A percentile compares a stretch with the other conserved stretches of the same genome.
Evolutionary conservation across 75 land plant species (phyloP).

Genomic region (Ceratopteris richardii): DNA sequence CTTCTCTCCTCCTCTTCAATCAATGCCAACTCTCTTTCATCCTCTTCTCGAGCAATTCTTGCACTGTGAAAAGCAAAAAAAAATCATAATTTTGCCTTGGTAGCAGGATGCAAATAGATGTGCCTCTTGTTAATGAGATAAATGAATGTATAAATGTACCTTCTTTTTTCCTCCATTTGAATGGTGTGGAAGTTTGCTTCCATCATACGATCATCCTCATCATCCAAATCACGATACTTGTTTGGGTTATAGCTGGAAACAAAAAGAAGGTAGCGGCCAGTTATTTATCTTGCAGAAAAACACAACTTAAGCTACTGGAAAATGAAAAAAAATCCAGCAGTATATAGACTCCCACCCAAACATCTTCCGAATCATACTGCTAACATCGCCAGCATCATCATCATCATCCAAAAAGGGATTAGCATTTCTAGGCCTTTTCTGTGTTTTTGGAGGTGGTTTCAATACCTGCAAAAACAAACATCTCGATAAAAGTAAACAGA

Average conservation of each 20-base stretch:
- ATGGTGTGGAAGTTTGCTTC: constrained; percentile 30
- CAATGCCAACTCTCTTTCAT: constrained; percentile 41
- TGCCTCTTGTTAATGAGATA: background rate
- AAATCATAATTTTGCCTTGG: background rate
- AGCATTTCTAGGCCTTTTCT: background rate
- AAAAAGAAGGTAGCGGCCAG: background rate
- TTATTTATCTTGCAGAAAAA: background rate
- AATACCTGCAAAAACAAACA: background rate
- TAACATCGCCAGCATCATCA: constrained; percentile 12
- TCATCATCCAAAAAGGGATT: constrained; percentile 19
- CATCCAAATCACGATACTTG: constrained; percentile 31
- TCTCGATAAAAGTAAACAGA: background rate
- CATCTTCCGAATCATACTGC: constrained; percentile 31
- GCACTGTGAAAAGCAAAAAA: constrained; percentile 29
- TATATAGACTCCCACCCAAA: constrained; percentile 15
- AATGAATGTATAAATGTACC: constrained; percentile 3
- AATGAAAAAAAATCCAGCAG: too few species aligned
- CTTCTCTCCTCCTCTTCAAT: constrained; percentile 52
- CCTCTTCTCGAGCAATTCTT: constrained; percentile 48
- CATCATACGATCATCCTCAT: constrained; percentile 38
- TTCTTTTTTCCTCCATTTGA: constrained; percentile 34
- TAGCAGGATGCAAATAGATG: background rate
- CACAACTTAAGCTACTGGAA: too few species aligned
- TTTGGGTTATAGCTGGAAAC: constrained; percentile 28
- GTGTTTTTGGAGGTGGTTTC: background rate